Evolutionary conservation across 371 early-diverging fungal genomes (phyloP).

Genomic region (Actinomortierella ambigua): DNA sequence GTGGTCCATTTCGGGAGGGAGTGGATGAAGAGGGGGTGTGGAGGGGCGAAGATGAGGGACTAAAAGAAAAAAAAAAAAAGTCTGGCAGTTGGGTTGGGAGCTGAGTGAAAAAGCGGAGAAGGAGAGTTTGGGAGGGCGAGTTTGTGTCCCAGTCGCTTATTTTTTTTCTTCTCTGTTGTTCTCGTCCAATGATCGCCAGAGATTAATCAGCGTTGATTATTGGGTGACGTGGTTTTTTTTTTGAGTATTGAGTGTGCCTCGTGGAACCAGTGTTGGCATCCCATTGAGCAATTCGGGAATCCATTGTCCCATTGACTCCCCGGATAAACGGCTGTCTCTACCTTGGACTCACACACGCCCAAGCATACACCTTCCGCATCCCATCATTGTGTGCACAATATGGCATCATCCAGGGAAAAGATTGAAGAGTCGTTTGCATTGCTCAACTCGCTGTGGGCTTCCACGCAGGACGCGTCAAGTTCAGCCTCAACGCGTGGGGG

Average conservation of each 20-base stretch:
- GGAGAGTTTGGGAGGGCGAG: background rate
- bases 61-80: background rate
- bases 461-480: conserved; percentile 15
- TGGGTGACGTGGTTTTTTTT: no score
- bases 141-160: conserved; percentile 1
- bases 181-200: no score
- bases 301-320: no score
- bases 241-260: no score
- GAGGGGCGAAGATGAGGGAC: background rate
- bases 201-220: no score
- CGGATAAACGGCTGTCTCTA: no score
- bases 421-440: conserved; percentile 38
- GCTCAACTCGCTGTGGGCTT: conserved; percentile 40
- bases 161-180: conserved; percentile 7
- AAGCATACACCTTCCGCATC: background rate
- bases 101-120: background rate
- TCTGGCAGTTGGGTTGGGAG: background rate
- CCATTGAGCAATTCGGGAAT: background rate
- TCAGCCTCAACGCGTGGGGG: no score
- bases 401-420: conserved; percentile 19
- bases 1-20: conserved; percentile 12
- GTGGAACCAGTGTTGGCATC: no score
- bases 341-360: background rate
- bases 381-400: conserved; percentile 3
- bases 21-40: background rate